Evolutionary conservation across 805 yeast species (phyloP), one percentile per base, ranked within the genome.

Genomic region (Ogataea nitratoaversa): DNA sequence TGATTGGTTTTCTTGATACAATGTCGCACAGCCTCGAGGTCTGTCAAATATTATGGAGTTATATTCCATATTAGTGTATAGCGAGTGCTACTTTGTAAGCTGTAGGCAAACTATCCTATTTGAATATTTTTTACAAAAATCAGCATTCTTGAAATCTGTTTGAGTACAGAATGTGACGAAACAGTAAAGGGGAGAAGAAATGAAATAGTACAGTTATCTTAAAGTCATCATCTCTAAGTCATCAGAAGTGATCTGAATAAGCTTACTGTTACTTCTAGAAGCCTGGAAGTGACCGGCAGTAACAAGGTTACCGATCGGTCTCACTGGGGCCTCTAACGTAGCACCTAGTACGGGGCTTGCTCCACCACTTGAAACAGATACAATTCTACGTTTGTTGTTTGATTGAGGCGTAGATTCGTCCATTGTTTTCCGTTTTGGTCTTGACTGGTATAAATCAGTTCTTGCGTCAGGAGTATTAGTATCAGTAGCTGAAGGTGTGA

Each of bases 141-240:
- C n/a, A n/a, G n/a, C n/a, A n/a, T n/a, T n/a, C n/a, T n/a, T n/a
- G n/a, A n/a, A n/a, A n/a, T n/a, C n/a, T n/a, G n/a, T n/a, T n/a
- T n/a, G n/a, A n/a, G n/a, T n/a, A n/a, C n/a, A n/a, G n/a, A n/a
- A n/a, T n/a, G n/a, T n/a, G n/a, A n/a, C n/a, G n/a, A n/a, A n/a
- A n/a, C n/a, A n/a, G n/a, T n/a, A n/a, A n/a, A n/a, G n/a, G n/a
- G n/a, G n/a, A n/a, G n/a, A n/a, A n/a, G n/a, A n/a, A n/a, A n/a
- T n/a, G n/a, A n/a, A n/a, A n/a, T n/a, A n/a, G n/a, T 20, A 9
- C n/a, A 13, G 8, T 32, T 28, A 41, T 22, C 22, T 39, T 23
- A 62, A 31, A 25, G 54, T 50, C 60, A 60, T 49, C 37, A 51
- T 42, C 34, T 59, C 66, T 16, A 60, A 39, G 13, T 60, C 65